These are phyloP conservation scores for Xerophyta viscosa DNA, from an alignment of 106 monocot genomes.

Conservation along the genomic window DNA sequence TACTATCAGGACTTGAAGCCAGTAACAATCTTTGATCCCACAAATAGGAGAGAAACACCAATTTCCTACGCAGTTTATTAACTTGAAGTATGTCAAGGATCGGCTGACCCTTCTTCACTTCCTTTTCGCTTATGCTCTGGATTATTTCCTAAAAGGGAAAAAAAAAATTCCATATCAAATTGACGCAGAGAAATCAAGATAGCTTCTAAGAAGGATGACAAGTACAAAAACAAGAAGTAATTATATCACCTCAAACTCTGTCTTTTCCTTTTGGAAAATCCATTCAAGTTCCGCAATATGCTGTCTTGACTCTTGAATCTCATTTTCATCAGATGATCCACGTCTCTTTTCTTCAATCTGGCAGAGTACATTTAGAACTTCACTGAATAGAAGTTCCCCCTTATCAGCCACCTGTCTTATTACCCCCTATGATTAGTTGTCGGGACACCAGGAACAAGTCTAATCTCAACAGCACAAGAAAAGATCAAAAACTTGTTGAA, in stretches of 20 bases:
- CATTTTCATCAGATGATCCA: constrained; percentile 5
- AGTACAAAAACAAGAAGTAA: neutral
- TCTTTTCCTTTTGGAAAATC: constrained; percentile 56
- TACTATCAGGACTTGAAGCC: constrained; percentile 28
- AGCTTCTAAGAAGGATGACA: neutral
- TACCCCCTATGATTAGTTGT: neutral
- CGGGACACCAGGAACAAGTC: neutral
- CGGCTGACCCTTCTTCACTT: constrained; percentile 31
- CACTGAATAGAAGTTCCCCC: constrained; percentile 48
- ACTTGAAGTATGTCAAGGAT: constrained; percentile 72
- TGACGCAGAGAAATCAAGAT: too few species aligned
- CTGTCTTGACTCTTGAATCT: constrained; percentile 19
- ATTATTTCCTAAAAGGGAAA: constrained; percentile 43
- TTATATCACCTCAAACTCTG: constrained; percentile 64
- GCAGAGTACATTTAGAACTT: constrained; percentile 36
- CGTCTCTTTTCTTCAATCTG: constrained; percentile 29
- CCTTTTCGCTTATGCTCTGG: constrained; percentile 34
- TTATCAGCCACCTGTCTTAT: constrained; percentile 7
- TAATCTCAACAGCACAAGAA: neutral
- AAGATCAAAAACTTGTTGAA: too few species aligned
- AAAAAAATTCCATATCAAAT: too few species aligned
- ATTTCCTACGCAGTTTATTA: constrained; percentile 65
- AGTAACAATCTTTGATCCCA: constrained; percentile 74
- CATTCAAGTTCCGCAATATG: constrained; percentile 47
- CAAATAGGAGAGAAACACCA: constrained; percentile 60